Base-by-base conservation (phyloP, 2,329 filamentous ascomycete species). In the Zymoseptoria pseudotritici region DNA sequence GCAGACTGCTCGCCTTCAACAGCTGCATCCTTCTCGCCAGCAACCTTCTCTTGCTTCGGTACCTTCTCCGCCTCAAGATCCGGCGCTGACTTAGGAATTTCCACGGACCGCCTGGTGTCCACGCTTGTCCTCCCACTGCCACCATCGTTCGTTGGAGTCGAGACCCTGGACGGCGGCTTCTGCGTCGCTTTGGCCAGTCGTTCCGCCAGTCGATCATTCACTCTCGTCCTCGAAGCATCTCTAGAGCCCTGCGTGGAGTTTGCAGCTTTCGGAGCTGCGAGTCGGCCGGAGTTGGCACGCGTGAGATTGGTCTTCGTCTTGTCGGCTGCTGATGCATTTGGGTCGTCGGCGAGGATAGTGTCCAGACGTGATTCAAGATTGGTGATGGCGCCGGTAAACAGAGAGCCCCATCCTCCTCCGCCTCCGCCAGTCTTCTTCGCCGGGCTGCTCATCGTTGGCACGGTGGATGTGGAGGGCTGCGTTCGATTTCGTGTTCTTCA, bases 361-460 rank as follows among this genome's bases (percentile, higher is more conserved):
- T 99, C 94, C 61, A 99, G 83, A 51, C 90, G 86, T 61, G 92
- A 95, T 77, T 99, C 94, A 60, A 99, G 89, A 62, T 92, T 92
- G 58, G 92, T 91, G 62, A 97, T 91, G 64, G 93, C 92, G 75
- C 93, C 90, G 65, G 91, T 89, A 61, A 97, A 82, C 72, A 96
- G 88, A 31, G 73, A 75, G 58, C 76, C 75, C 76, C 76, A 77
- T 65, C 75, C 70, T 50, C 66, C 67, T 52, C 63, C 63, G 13
- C 36, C 36, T 13, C 36, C 36, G 13, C 36, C 36, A 17, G 36
- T 46, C 36, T 46, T 46, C 53, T 69, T 71, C 64, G 67, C 69
- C 58, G 59, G 65, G 42, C 52, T 22, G 53, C 56, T 61, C 57
- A 59, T 63, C 46, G 20, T 56, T 58, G 50, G 21, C 50, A 22